phyloP scores from a whole-genome alignment of 2,329 filamentous ascomycete genomes.

The Aspergillus carbonarius region DNA sequence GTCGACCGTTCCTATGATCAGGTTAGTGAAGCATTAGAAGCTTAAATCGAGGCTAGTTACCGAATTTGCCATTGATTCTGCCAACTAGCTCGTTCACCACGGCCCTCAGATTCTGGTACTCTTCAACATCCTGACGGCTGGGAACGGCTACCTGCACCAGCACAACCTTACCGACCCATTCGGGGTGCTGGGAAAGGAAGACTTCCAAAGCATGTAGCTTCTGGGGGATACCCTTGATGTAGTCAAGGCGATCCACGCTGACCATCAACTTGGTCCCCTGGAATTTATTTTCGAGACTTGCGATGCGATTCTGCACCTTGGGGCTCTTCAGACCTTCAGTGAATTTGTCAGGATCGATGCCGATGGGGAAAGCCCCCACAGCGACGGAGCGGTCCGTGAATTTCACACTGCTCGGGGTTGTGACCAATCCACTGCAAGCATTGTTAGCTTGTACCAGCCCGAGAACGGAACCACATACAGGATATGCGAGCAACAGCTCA shows the following conservation, averaged over 20 bases:
- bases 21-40: slow-evolving; percentile 9
- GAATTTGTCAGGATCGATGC: slow-evolving; percentile 97
- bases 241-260: slow-evolving; percentile 93
- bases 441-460: slow-evolving; percentile 14
- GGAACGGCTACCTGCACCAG: slow-evolving; percentile 95
- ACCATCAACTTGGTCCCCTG: slow-evolving; percentile 95
- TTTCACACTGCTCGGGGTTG: slow-evolving; percentile 89
- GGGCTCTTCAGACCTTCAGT: slow-evolving; percentile 81
- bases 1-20: slow-evolving; percentile 72
- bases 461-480: slow-evolving; percentile 55
- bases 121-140: slow-evolving; percentile 91
- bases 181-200: slow-evolving; percentile 92
- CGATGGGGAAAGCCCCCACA: slow-evolving; percentile 94
- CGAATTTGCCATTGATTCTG: slow-evolving; percentile 80
- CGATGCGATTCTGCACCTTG: slow-evolving; percentile 84
- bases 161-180: slow-evolving; percentile 97
- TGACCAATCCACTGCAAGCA: slow-evolving; percentile 50
- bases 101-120: slow-evolving; percentile 93
- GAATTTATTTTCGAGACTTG: slow-evolving; percentile 82
- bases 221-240: slow-evolving; percentile 98
- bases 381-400: slow-evolving; percentile 85
- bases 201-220: slow-evolving; percentile 96
- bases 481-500: slow-evolving; percentile 94
- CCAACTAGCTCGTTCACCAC: slow-evolving; percentile 97
- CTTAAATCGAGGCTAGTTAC: slow-evolving; percentile 11